These are phyloP conservation scores for Adansonia gregorii DNA, from an alignment of 441 rosid species.

Conservation along the genomic window DNA sequence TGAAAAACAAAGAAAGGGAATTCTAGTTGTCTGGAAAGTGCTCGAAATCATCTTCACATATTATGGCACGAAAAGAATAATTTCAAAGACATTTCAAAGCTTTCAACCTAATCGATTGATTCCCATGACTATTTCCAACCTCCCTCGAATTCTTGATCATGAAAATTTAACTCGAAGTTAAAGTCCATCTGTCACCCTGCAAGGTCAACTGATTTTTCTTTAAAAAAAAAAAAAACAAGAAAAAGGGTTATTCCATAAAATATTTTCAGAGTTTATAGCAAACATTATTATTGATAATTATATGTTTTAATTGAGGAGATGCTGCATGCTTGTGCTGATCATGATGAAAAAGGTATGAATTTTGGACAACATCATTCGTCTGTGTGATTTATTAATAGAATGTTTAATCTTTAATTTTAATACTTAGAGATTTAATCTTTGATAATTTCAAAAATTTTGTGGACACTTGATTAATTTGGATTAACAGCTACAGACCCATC, in stretches of 20 bases:
- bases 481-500: too few relatives aligned
- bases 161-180: not conserved
- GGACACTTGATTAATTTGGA: too few relatives aligned
- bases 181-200: conserved; percentile 30
- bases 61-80: conserved; percentile 30
- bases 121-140: not conserved
- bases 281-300: too few relatives aligned
- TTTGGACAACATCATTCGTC: too few relatives aligned
- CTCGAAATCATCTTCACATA: conserved; percentile 32
- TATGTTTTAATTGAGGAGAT: not conserved
- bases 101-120: too few relatives aligned
- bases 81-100: not conserved
- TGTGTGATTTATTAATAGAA: too few relatives aligned
- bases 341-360: not conserved
- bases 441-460: too few relatives aligned
- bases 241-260: not conserved
- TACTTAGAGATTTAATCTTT: too few relatives aligned
- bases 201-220: conserved; percentile 9
- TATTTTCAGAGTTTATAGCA: not conserved
- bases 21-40: conserved; percentile 41
- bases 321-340: not conserved
- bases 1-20: conserved; percentile 26
- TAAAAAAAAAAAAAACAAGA: not conserved
- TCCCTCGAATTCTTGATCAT: conserved; percentile 6
- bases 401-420: too few relatives aligned